Conservation (phyloP, 495 filamentous ascomycete genomes). For the Hypoxylon lienhwacheense region DNA sequence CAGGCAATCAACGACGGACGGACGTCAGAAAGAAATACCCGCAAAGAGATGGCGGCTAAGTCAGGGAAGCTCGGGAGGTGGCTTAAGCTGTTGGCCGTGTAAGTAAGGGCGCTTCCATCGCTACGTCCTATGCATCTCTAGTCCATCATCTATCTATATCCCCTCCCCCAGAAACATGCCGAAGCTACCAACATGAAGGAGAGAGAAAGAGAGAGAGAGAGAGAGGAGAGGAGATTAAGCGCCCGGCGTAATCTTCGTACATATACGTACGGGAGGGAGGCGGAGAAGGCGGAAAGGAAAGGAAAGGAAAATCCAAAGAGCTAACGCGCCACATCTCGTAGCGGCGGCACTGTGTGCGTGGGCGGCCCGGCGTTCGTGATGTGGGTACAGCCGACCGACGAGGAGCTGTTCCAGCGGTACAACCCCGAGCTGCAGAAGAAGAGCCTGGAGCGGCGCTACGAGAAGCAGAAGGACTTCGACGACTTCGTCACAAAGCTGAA, state of each 20-base stretch:
- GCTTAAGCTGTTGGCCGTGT: constrained; percentile 63
- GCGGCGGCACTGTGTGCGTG: constrained; percentile 67
- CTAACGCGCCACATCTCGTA: constrained; percentile 44
- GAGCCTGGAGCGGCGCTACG: constrained; percentile 71
- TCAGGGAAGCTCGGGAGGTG: constrained; percentile 38
- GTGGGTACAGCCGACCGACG: constrained; percentile 81
- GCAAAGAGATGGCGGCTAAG: constrained; percentile 39
- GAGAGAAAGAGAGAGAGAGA: no score
- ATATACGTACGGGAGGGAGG: no score
- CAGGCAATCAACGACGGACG: no score
- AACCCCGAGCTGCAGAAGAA: constrained; percentile 89
- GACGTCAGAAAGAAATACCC: no score
- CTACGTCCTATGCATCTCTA: constrained; percentile 4
- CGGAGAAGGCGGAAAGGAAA: no score
- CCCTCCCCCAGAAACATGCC: no score
- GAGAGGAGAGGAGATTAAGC: no score
- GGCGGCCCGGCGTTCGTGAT: constrained; percentile 85
- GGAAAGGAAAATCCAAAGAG: constrained; percentile 2
- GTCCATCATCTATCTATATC: background rate
- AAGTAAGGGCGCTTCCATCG: constrained; percentile 30
- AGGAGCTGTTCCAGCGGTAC: constrained; percentile 88
- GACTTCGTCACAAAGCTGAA: constrained; percentile 82
- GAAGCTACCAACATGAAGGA: no score
- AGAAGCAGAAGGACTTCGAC: constrained; percentile 80
- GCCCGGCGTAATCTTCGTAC: no score